Evolutionary conservation across 805 yeast genomes (phyloP).

Genomic region (Metschnikowia baotianmanensis): DNA sequence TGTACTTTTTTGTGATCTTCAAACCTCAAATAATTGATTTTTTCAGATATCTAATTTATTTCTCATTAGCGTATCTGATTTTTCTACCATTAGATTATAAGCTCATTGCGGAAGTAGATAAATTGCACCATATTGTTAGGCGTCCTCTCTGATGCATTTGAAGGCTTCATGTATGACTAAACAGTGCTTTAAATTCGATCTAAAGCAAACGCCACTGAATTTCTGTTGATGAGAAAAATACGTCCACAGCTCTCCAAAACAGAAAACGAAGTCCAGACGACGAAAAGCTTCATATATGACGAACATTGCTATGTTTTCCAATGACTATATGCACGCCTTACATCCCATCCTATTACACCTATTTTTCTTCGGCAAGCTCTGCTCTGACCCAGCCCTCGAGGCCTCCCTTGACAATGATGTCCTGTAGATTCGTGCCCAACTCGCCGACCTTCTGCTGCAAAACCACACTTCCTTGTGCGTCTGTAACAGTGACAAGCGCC

Average conservation of each 20-base stretch:
- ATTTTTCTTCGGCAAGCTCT: conserved; percentile 39
- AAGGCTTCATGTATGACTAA: too few relatives aligned
- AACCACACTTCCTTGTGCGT: conserved; percentile 57
- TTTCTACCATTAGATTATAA: too few relatives aligned
- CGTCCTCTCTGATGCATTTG: too few relatives aligned
- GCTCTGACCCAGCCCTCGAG: conserved; percentile 97
- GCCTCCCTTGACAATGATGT: conserved; percentile 95
- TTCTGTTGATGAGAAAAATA: too few relatives aligned
- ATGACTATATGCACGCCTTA: too few relatives aligned
- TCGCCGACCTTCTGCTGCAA: conserved; percentile 91
- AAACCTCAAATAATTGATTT: too few relatives aligned
- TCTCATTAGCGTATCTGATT: not conserved
- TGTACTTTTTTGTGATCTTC: not conserved
- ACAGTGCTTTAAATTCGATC: not conserved
- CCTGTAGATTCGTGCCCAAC: conserved; percentile 92
- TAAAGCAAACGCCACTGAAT: too few relatives aligned
- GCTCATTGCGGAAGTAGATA: too few relatives aligned
- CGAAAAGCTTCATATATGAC: too few relatives aligned
- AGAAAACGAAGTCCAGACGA: too few relatives aligned
- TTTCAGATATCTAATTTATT: not conserved
- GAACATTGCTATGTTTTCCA: not conserved
- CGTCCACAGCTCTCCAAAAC: too few relatives aligned
- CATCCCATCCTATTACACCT: not conserved
- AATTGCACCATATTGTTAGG: too few relatives aligned
- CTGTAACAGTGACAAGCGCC: conserved; percentile 76